These are phyloP conservation scores for Colletotrichum sp. DNA, from an alignment of 2,329 filamentous ascomycete species.

Conservation along the genomic window DNA sequence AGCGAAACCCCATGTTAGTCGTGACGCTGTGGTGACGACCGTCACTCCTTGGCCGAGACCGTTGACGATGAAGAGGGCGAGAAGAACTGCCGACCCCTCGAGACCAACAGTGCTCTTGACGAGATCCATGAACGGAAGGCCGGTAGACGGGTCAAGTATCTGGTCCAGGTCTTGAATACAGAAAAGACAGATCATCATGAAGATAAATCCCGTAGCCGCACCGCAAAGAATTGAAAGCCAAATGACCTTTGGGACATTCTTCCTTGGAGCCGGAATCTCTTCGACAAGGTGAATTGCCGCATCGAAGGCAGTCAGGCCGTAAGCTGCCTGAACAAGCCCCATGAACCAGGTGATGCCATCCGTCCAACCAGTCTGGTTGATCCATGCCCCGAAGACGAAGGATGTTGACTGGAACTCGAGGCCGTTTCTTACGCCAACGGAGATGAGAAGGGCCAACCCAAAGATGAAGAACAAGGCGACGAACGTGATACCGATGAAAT, in stretches of 20 bases:
- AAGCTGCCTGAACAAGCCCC: constrained; percentile 61
- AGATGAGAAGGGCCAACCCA: constrained; percentile 54
- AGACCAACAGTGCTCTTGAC: constrained; percentile 41
- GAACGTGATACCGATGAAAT: constrained; percentile 60
- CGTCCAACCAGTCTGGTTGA: constrained; percentile 56
- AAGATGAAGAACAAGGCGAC: constrained; percentile 56
- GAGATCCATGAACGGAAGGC: constrained; percentile 55
- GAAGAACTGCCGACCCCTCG: constrained; percentile 47
- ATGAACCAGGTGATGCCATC: constrained; percentile 63
- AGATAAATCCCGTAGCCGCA: constrained; percentile 52
- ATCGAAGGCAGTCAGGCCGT: constrained; percentile 62
- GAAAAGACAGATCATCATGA: constrained; percentile 58
- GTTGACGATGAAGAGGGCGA: constrained; percentile 60
- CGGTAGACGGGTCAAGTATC: constrained; percentile 42
- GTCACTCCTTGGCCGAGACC: constrained; percentile 58
- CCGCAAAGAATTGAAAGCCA: constrained; percentile 56
- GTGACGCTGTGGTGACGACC: constrained; percentile 54
- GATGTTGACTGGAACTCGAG: constrained; percentile 51
- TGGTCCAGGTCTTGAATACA: constrained; percentile 51
- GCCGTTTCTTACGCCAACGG: constrained; percentile 48
- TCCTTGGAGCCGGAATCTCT: constrained; percentile 57
- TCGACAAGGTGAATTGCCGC: constrained; percentile 64
- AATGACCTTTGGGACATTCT: constrained; percentile 55
- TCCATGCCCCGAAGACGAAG: constrained; percentile 59
- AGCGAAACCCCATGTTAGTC: constrained; percentile 59